Evolutionary conservation across 768 basidiomycete genomes (phyloP).

Genomic region (Hericium rajendrae): DNA sequence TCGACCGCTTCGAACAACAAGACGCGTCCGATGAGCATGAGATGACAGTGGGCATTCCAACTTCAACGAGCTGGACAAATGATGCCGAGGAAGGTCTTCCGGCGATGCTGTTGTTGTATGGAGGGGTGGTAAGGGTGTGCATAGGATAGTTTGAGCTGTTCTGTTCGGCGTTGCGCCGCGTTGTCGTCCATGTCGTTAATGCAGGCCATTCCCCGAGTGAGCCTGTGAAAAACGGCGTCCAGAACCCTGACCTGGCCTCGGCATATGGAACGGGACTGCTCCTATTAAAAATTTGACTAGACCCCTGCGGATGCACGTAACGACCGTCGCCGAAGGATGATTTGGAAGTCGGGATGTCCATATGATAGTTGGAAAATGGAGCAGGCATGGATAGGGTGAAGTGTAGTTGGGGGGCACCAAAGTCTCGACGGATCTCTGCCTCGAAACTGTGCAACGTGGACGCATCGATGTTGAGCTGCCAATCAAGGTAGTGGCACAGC

Average conservation of each 20-base stretch:
- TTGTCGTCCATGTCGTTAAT: conserved; percentile 18
- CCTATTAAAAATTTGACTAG: conserved; percentile 11
- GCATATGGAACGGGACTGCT: conserved; percentile 12
- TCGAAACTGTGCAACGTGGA: conserved; percentile 53
- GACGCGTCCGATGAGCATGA: not conserved
- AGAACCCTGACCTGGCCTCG: conserved; percentile 15
- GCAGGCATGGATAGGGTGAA: conserved; percentile 37
- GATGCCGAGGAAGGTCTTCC: not conserved
- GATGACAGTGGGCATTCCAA: not conserved
- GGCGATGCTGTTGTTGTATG: not conserved
- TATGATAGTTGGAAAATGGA: conserved; percentile 16
- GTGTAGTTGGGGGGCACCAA: conserved; percentile 44
- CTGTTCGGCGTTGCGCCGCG: conserved; percentile 10
- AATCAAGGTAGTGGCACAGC: conserved; percentile 89
- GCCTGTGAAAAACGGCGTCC: conserved; percentile 22
- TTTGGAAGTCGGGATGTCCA: conserved; percentile 9
- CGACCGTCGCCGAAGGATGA: conserved; percentile 15
- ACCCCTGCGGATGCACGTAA: not conserved
- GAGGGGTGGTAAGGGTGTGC: not conserved
- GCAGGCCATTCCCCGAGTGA: conserved; percentile 21
- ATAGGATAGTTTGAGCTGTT: not conserved
- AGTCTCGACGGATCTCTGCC: conserved; percentile 48
- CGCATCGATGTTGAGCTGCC: conserved; percentile 76
- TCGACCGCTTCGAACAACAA: not conserved
- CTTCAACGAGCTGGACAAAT: not conserved